Evolutionary conservation across 2,329 filamentous ascomycete genomes (phyloP).

Genomic region (Cercospora sp.): DNA sequence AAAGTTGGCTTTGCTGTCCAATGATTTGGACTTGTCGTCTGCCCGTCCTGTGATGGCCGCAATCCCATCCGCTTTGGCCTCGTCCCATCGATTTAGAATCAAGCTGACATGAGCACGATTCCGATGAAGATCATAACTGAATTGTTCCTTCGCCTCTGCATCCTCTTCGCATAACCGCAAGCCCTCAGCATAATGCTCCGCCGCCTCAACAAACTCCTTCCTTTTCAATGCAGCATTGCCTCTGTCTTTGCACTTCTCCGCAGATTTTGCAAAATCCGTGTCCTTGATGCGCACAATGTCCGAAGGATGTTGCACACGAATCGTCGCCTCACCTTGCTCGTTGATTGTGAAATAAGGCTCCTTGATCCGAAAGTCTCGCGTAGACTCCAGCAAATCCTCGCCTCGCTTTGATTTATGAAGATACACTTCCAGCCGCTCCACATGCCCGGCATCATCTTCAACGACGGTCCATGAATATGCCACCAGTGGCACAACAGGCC

Average conservation of each 20-base stretch:
- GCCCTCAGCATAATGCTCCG: conserved; percentile 27
- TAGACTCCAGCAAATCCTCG: conserved; percentile 38
- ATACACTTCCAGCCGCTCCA: conserved; percentile 30
- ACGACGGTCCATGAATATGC: conserved; percentile 36
- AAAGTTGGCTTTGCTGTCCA: conserved; percentile 31
- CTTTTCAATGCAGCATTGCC: conserved; percentile 35
- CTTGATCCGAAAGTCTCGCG: conserved; percentile 30
- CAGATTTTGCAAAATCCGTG: background rate
- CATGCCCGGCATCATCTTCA: conserved; percentile 31
- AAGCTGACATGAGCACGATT: conserved; percentile 23
- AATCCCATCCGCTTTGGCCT: conserved; percentile 18
- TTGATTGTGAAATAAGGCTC: conserved; percentile 37
- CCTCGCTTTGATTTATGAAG: conserved; percentile 39
- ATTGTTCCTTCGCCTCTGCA: background rate
- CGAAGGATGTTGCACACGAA: conserved; percentile 35
- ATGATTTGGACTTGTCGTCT: conserved; percentile 13
- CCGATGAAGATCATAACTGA: conserved; percentile 17
- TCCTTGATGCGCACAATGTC: conserved; percentile 25
- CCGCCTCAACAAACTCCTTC: conserved; percentile 26
- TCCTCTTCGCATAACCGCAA: conserved; percentile 13
- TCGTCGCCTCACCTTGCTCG: conserved; percentile 32
- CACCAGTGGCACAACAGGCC: conserved; percentile 24
- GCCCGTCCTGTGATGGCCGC: conserved; percentile 8
- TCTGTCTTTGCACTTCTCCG: conserved; percentile 32
- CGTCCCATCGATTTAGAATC: conserved; percentile 16